phyloP scores from a whole-genome alignment of 108 stramenopile genomes.

The Schizochytrium sp. region DNA sequence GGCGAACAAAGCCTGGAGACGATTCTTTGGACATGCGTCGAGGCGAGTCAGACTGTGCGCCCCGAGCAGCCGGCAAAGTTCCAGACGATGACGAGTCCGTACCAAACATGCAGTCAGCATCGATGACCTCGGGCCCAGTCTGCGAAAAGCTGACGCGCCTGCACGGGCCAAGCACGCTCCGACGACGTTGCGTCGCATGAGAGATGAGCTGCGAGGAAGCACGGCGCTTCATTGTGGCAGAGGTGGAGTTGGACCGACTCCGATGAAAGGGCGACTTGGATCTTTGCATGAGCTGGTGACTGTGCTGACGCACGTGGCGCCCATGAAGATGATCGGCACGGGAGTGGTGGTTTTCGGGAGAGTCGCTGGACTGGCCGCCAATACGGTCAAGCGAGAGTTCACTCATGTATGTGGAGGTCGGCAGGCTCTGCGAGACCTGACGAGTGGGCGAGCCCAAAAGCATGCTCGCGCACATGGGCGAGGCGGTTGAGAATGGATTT shows the following conservation, averaged over 20 bases:
- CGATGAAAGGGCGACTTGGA: neutral
- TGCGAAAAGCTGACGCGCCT: neutral
- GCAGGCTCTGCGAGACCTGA: neutral
- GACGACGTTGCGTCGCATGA: neutral
- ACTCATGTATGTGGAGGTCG: neutral
- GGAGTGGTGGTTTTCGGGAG: no score
- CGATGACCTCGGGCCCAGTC: neutral
- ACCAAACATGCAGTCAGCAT: neutral
- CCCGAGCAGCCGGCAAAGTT: neutral
- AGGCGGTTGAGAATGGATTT: neutral
- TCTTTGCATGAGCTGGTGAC: neutral
- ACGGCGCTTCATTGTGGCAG: neutral
- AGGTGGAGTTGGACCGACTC: neutral
- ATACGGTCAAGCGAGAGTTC: neutral
- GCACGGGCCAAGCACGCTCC: neutral
- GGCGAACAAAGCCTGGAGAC: no score
- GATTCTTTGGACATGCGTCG: no score
- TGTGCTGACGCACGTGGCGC: neutral
- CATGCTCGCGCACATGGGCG: neutral
- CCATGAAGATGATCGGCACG: neutral
- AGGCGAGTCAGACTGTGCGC: neutral
- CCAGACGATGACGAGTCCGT: neutral
- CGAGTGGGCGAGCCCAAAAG: neutral
- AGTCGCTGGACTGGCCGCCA: no score
- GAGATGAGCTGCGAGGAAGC: neutral